Conservation (phyloP, 2,329 filamentous ascomycete species). For the Phoma herbarum region DNA sequence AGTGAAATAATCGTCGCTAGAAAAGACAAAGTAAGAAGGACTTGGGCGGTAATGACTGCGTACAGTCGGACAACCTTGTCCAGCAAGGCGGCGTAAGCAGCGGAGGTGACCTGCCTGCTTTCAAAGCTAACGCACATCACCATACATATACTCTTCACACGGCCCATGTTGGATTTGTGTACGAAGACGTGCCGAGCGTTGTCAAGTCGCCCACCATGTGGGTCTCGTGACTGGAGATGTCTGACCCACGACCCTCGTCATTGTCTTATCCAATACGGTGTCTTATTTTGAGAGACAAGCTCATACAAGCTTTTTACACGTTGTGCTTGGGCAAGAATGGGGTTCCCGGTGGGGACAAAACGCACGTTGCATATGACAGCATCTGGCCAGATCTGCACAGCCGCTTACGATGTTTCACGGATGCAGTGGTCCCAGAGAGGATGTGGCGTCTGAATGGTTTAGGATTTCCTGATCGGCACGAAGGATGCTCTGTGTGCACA, state of each 20-base stretch:
- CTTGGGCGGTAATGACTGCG: neutral
- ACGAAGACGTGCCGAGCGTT: constrained; percentile 10
- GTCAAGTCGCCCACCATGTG: constrained; percentile 3
- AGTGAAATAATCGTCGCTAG: constrained; percentile 18
- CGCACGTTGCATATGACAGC: neutral
- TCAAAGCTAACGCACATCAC: neutral
- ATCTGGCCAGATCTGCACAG: constrained; percentile 19
- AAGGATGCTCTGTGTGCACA: neutral
- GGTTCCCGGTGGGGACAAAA: constrained; percentile 10
- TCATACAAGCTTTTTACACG: constrained; percentile 27
- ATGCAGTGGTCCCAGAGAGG: constrained; percentile 2
- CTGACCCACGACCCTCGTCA: constrained; percentile 27
- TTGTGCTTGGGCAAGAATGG: constrained; percentile 16
- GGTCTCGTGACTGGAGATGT: constrained; percentile 26
- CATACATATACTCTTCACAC: constrained; percentile 11
- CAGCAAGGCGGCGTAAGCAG: constrained; percentile 18
- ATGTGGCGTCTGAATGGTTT: constrained; percentile 9
- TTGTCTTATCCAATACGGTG: constrained; percentile 4
- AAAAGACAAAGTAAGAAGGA: neutral
- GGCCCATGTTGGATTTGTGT: neutral
- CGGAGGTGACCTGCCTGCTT: constrained; percentile 11
- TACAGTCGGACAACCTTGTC: constrained; percentile 12
- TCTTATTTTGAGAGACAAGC: constrained; percentile 17
- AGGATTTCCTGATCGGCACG: constrained; percentile 5
- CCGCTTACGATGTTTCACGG: constrained; percentile 19